phyloP scores from a whole-genome alignment of 306 rosid genomes.

The Cucumis hystrix region DNA sequence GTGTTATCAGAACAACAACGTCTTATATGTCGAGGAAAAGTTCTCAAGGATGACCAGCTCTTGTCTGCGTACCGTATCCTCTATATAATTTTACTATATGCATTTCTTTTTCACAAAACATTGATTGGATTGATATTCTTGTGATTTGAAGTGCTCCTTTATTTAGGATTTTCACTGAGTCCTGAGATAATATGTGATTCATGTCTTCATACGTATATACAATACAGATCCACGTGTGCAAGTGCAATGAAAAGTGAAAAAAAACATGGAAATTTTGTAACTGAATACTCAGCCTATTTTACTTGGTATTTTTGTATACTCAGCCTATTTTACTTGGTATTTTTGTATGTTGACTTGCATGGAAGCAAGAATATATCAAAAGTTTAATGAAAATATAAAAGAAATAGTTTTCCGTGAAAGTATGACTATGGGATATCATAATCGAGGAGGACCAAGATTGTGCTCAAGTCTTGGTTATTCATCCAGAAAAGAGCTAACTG shows the following conservation, averaged over 20 bases:
- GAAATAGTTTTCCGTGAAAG: background rate
- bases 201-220: background rate
- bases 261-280: background rate
- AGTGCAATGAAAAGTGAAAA: background rate
- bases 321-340: background rate
- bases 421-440: background rate
- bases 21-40: slow-evolving; percentile 57
- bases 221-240: background rate
- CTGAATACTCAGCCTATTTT: background rate
- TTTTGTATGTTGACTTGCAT: background rate
- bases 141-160: background rate
- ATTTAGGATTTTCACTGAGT: background rate
- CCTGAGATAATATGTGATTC: background rate
- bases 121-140: background rate
- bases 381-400: background rate
- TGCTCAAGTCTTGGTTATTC: no score
- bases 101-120: background rate
- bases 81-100: background rate
- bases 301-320: background rate
- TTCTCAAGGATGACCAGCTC: slow-evolving; percentile 53
- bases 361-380: background rate
- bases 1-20: slow-evolving; percentile 51
- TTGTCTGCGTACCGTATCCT: slow-evolving; percentile 62
- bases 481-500: no score
- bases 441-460: background rate